phyloP scores from a whole-genome alignment of 2,329 filamentous ascomycete species.

The Periconia macrospinosa region DNA sequence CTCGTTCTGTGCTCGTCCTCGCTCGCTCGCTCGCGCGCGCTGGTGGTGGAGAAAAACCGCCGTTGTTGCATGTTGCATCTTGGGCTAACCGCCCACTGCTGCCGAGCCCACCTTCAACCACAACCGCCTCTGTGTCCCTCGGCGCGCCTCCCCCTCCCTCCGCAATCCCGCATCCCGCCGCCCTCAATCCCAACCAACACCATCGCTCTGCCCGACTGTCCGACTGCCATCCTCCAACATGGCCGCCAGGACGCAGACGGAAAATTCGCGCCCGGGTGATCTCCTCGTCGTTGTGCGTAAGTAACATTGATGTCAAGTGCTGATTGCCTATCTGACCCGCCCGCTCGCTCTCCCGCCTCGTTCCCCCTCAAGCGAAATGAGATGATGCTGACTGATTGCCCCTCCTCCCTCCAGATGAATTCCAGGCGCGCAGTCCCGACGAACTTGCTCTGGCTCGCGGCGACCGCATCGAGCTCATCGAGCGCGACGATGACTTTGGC shows the following conservation, averaged over 20 bases:
- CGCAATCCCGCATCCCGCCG: slow-evolving; percentile 1
- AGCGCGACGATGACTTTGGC: slow-evolving; percentile 85
- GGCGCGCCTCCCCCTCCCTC: background rate
- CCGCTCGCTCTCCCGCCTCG: slow-evolving; percentile 4
- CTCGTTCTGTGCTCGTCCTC: too few species aligned
- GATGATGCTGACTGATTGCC: slow-evolving; percentile 14
- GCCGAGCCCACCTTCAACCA: background rate
- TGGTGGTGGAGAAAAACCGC: background rate
- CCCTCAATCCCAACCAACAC: slow-evolving; percentile 1
- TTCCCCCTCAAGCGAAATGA: slow-evolving; percentile 1
- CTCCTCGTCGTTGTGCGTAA: slow-evolving; percentile 72
- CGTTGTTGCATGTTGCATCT: too few species aligned
- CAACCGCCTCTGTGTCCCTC: slow-evolving; percentile 4
- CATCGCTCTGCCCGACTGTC: too few species aligned
- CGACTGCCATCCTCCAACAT: too few species aligned
- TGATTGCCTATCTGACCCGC: slow-evolving; percentile 2
- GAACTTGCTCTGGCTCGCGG: slow-evolving; percentile 87
- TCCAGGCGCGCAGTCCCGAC: slow-evolving; percentile 86
- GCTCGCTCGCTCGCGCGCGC: too few species aligned
- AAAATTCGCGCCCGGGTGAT: slow-evolving; percentile 64
- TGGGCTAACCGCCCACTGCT: background rate
- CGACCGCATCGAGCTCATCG: slow-evolving; percentile 79
- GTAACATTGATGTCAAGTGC: slow-evolving; percentile 41
- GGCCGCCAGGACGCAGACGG: slow-evolving; percentile 41
- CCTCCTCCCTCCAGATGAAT: slow-evolving; percentile 69